Evolutionary conservation across 495 filamentous ascomycete genomes (phyloP), one percentile per base, ranked within the genome.

Genomic region (Penicillium cataractarum): DNA sequence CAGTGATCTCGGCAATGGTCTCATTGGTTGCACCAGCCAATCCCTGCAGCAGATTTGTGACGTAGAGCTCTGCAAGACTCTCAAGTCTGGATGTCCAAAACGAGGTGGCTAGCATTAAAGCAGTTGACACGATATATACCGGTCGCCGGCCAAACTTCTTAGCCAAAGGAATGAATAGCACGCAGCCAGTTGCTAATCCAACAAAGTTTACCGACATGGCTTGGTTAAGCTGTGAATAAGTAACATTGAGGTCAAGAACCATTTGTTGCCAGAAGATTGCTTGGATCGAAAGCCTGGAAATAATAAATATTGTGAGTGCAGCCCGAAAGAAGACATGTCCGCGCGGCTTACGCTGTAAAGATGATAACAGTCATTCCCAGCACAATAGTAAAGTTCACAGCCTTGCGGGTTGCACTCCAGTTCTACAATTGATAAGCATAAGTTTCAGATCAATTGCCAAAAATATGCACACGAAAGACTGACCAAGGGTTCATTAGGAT

Each of bases 401-500:
- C 53, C 48, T 78, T 78, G 22, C 76, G 74, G 17, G 51, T 9
- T 0, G 61, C 70, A 51, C 63, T 75, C 76, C 76, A 78, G 52
- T 78, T 78, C 74, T 78, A 52, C 24, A 31, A 17, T 24, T 6
- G 19, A 6, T 3, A 4, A 49, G 1, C 1, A 9, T 58, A 22
- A 58, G 55, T 49, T 32, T 12, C 13, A 22, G 15, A 24, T 17
- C 1, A 17, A 57, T 33, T 35, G 3, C 2, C 5, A 1, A 8
- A n/a, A 2, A n/a, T 15, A 19, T 27, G 9, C 7, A 39, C 22
- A 32, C 27, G 0, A 29, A 5, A 13, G 35, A 51, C 64, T 26
- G 35, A 76, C 76, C 50, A 78, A 63, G 2, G 76, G 76, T 24
- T 73, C 71, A 50, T 78, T 78, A 8, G 74, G 72, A 44, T 78